Evolutionary conservation across 2,329 filamentous ascomycete species (phyloP).

Genomic region (Penicillium glabrum): DNA sequence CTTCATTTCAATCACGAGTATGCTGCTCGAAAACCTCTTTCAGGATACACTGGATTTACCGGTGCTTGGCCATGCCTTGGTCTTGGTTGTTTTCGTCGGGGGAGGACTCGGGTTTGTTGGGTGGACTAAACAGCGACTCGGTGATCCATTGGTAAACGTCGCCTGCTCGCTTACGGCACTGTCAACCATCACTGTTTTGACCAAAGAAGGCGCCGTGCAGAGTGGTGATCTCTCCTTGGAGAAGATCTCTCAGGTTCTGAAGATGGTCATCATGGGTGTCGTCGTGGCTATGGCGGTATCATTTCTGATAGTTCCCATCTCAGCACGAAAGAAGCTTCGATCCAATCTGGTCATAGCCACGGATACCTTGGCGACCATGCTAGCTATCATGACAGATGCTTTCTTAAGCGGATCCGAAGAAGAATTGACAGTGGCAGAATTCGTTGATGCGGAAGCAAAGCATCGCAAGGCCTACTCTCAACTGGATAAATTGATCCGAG

Average conservation of each 20-base stretch:
- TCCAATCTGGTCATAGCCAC: conserved; percentile 72
- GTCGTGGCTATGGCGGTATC: conserved; percentile 71
- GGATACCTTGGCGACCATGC: conserved; percentile 73
- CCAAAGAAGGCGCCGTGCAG: conserved; percentile 87
- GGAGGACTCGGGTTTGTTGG: conserved; percentile 84
- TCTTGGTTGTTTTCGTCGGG: conserved; percentile 80
- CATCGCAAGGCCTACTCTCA: conserved; percentile 68
- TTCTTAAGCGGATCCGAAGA: conserved; percentile 82
- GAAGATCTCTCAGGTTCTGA: conserved; percentile 78
- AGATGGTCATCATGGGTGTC: conserved; percentile 80
- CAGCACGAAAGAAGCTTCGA: conserved; percentile 70
- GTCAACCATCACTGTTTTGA: conserved; percentile 84
- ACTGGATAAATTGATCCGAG: conserved; percentile 74
- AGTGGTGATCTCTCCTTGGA: conserved; percentile 75
- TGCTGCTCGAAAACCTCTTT: conserved; percentile 83
- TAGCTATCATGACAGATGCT: conserved; percentile 75
- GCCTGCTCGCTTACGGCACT: conserved; percentile 83
- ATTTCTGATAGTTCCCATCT: conserved; percentile 70
- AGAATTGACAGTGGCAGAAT: conserved; percentile 68
- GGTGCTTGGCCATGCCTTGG: conserved; percentile 71
- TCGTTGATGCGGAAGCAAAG: conserved; percentile 59
- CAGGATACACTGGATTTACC: conserved; percentile 66
- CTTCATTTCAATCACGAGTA: conserved; percentile 75
- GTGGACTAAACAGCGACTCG: conserved; percentile 79
- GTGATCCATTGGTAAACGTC: conserved; percentile 77